Conservation (phyloP, 371 early-diverging fungal genomes). For the Rhizomucor pusillus region DNA sequence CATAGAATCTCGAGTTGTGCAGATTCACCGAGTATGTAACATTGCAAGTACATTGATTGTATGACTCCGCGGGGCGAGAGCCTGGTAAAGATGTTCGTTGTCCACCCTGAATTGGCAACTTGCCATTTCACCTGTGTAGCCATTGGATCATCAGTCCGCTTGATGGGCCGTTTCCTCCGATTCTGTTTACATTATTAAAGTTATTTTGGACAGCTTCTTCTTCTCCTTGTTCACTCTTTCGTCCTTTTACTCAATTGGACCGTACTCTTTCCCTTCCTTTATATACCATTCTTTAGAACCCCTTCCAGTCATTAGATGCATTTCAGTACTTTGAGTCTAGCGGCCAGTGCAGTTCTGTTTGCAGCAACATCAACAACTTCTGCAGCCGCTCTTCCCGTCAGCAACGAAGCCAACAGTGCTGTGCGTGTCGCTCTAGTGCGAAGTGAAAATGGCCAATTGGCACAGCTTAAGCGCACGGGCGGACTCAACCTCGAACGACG, state of each 20-base stretch:
- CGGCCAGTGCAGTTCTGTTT: neutral
- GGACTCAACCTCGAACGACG: slow-evolving; percentile 6
- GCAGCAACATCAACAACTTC: neutral
- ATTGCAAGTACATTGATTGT: no score
- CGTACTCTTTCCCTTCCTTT: neutral
- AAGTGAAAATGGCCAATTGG: slow-evolving; percentile 15
- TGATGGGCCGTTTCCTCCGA: slow-evolving; percentile 1
- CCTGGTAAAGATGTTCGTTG: no score
- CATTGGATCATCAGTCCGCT: neutral
- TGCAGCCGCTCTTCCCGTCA: neutral
- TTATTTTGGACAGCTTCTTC: neutral
- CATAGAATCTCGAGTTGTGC: no score
- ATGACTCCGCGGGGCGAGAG: no score
- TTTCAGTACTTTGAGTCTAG: neutral
- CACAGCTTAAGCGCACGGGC: slow-evolving; percentile 4
- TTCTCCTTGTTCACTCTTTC: neutral
- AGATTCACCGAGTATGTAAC: no score
- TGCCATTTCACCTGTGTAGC: no score
- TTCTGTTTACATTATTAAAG: neutral
- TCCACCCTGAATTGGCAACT: no score
- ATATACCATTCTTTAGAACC: neutral
- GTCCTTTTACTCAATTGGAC: neutral
- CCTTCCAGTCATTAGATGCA: neutral
- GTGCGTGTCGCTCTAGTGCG: slow-evolving; percentile 14
- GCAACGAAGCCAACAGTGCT: neutral